Percentiles rank a stretch among this genome's conserved stretches.
Conservation (phyloP, 139 green algal species). For the Bryopsis sp. region DNA sequence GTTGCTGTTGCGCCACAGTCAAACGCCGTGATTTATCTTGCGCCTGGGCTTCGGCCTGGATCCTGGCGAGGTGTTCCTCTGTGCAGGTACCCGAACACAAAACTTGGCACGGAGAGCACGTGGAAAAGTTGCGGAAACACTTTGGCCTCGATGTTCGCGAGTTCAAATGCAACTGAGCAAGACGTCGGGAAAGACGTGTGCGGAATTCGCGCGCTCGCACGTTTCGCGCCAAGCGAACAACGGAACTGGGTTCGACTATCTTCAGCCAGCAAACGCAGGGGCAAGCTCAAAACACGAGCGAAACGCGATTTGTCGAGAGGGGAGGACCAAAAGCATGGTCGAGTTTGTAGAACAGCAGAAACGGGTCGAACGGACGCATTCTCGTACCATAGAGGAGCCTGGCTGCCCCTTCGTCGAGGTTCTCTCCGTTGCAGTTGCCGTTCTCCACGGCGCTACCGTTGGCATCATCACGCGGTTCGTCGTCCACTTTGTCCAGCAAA, state of each 20-base stretch:
- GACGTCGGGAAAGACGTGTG: too few relatives aligned
- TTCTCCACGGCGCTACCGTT: not conserved
- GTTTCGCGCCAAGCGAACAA: not conserved
- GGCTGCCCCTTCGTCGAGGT: not conserved
- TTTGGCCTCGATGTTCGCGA: not conserved
- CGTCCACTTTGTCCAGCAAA: slow-evolving; percentile 15
- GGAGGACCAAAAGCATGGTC: not conserved
- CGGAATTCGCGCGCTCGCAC: not conserved
- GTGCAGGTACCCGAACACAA: slow-evolving; percentile 14
- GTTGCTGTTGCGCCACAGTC: slow-evolving; percentile 64
- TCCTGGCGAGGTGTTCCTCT: slow-evolving; percentile 58
- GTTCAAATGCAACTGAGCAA: too few relatives aligned
- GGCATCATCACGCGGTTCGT: not conserved
- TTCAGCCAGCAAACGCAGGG: not conserved
- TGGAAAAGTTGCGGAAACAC: not conserved
- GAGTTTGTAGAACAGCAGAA: not conserved
- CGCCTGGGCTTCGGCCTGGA: slow-evolving; percentile 62
- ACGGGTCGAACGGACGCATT: slow-evolving; percentile 1
- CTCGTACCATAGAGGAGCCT: not conserved
- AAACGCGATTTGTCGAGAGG: not conserved
- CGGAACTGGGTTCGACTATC: not conserved
- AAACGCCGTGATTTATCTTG: slow-evolving; percentile 45
- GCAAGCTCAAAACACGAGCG: not conserved
- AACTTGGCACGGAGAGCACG: not conserved
- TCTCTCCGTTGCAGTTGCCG: too few relatives aligned